Base-by-base conservation (phyloP, 2,329 filamentous ascomycete genomes). In the Monosporascus sp. region DNA sequence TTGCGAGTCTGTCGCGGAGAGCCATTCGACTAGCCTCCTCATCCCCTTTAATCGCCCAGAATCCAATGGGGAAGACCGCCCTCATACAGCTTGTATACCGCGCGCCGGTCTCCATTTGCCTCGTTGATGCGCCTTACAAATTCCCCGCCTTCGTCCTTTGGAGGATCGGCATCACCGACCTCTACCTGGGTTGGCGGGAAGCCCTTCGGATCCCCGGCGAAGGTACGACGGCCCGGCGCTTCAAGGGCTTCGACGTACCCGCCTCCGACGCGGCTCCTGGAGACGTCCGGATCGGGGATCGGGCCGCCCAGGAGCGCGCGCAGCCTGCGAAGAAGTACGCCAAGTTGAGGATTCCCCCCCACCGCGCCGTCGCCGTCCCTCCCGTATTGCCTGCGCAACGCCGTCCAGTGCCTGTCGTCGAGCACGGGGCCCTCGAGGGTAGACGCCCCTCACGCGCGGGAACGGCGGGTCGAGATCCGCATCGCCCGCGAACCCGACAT, bases 201-300 rank as follows among this genome's bases (percentile, higher is more conserved):
- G 5, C n/a, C 37, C 22, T 41, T 44, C 46, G 6, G 18, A 17
- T 53, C 74, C 17, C 17, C 41, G 11, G 41, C 8, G 20, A 5
- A 14, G 5, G 20, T 20, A 15, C 20, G 41, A 15, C 41, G 20
- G 5, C 41, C 20, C 17, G 41, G 41, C 41, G 41, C 41, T 11
- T 44, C 41, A 5, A 44, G 41, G 41, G 20, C 17, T 20, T 8
- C 1, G 41, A 44, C 20, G 11, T 44, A 7, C 11, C 20, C 2
- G 20, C n/a, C 20, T 11, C 41, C 20, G 20, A 15, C 41, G 11
- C 41, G 20, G 11, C 20, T 44, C 18, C 7, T 20, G 20, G 11
- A 18, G 41, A 25, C 2, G 3, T 15, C 20, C 41, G 41, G 20
- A 6, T 24, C 11, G 11, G 11, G 17, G 1, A 5, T 25, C 27